These are phyloP conservation scores for Raddia guianensis DNA, from an alignment of 176 grass and related monocot genomes.

Conservation along the genomic window DNA sequence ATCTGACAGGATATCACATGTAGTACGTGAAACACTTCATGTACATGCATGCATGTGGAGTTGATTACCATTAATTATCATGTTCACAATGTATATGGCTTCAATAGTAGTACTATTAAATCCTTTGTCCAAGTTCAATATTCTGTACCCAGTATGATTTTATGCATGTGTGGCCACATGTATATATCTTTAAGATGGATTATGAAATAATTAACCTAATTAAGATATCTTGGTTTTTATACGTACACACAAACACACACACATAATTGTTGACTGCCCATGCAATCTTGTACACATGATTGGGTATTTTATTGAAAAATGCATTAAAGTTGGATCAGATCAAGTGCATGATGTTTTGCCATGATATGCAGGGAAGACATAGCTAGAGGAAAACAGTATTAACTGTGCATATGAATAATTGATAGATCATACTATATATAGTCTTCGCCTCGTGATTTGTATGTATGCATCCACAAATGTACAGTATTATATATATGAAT, in stretches of 20 bases:
- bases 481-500: neutral
- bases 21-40: too few relatives aligned
- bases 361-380: neutral
- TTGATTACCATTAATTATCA: too few relatives aligned
- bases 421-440: neutral
- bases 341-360: neutral
- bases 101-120: too few relatives aligned
- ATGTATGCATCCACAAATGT: neutral
- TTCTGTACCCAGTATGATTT: too few relatives aligned
- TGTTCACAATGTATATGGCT: too few relatives aligned
- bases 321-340: neutral
- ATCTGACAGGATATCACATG: too few relatives aligned
- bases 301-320: neutral
- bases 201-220: too few relatives aligned
- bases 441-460: neutral
- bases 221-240: neutral
- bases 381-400: neutral
- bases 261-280: neutral
- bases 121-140: too few relatives aligned
- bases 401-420: neutral
- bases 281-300: neutral
- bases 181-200: too few relatives aligned
- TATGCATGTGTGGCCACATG: too few relatives aligned
- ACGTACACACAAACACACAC: too few relatives aligned
- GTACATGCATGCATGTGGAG: too few relatives aligned